Percentiles rank a stretch among this genome's conserved stretches.
phyloP scores from a whole-genome alignment of 371 early-diverging fungal species.

The Entomophthora muscae region DNA sequence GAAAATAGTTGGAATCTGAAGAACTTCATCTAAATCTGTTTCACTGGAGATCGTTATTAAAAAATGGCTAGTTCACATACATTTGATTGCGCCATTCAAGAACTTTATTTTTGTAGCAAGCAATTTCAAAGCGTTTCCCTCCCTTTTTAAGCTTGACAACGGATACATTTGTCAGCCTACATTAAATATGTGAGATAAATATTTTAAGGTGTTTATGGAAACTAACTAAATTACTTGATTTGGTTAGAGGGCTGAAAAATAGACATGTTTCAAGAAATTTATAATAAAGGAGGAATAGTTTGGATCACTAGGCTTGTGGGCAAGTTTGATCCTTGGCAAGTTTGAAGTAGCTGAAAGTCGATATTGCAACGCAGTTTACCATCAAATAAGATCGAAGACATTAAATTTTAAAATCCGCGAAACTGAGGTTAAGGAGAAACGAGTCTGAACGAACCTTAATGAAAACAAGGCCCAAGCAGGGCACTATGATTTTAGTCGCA shows the following conservation, averaged over 20 bases:
- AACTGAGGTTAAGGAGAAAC: too few relatives aligned
- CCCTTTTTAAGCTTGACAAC: slow-evolving; percentile 90
- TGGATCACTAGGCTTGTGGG: too few relatives aligned
- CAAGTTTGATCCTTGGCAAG: too few relatives aligned
- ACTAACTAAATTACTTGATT: slow-evolving; percentile 10
- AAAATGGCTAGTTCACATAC: slow-evolving; percentile 20
- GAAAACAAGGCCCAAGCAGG: too few relatives aligned
- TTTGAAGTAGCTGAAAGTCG: too few relatives aligned
- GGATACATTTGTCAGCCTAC: slow-evolving; percentile 82
- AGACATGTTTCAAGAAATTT: slow-evolving; percentile 6
- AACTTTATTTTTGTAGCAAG: slow-evolving; percentile 98
- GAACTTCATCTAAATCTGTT: slow-evolving; percentile 87
- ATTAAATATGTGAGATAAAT: not conserved
- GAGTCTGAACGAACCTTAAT: too few relatives aligned
- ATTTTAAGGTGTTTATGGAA: too few relatives aligned
- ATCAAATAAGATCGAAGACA: too few relatives aligned
- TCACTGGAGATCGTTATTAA: slow-evolving; percentile 32
- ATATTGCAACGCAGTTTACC: too few relatives aligned
- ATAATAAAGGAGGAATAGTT: too few relatives aligned
- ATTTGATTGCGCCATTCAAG: slow-evolving; percentile 85
- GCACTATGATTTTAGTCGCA: too few relatives aligned
- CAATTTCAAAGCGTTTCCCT: slow-evolving; percentile 94
- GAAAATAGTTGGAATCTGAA: slow-evolving; percentile 86
- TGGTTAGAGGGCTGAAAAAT: slow-evolving; percentile 11
- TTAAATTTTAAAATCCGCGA: too few relatives aligned